Conservation (phyloP, 768 basidiomycete genomes). For the Boletus rex-veris region DNA sequence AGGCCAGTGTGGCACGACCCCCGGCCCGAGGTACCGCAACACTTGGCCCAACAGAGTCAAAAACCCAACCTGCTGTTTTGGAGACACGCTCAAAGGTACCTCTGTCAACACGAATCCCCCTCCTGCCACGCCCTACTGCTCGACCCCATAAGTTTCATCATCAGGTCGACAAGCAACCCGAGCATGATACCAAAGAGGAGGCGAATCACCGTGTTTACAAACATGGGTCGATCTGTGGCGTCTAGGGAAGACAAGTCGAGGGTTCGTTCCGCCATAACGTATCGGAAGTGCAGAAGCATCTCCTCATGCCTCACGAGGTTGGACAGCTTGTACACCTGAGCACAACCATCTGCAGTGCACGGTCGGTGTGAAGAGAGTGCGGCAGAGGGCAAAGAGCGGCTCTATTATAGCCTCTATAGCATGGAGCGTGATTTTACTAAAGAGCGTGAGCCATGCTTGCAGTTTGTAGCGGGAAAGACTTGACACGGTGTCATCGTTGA, state of each 20-base stretch:
- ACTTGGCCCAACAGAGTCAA: constrained; percentile 49
- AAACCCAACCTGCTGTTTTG: constrained; percentile 49
- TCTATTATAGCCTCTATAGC: too few species aligned
- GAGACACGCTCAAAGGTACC: constrained; percentile 12
- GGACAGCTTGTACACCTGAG: constrained; percentile 76
- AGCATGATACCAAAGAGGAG: constrained; percentile 87
- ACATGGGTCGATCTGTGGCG: constrained; percentile 51
- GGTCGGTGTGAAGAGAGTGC: constrained; percentile 79
- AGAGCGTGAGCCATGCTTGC: constrained; percentile 74
- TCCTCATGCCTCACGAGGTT: constrained; percentile 53
- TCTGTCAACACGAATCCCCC: constrained; percentile 30
- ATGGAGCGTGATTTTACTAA: constrained; percentile 78
- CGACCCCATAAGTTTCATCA: constrained; percentile 69
- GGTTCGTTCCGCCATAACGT: constrained; percentile 89
- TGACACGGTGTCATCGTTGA: too few species aligned
- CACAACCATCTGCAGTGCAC: constrained; percentile 67
- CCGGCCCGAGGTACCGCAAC: too few species aligned
- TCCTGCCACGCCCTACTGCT: constrained; percentile 25
- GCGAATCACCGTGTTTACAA: constrained; percentile 68
- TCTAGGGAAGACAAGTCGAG: too few species aligned
- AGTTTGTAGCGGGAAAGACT: constrained; percentile 43
- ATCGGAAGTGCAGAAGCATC: constrained; percentile 62
- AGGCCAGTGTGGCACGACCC: too few species aligned
- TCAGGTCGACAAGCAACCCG: constrained; percentile 77
- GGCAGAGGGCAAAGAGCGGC: constrained; percentile 62